Evolutionary conservation across 2,329 filamentous ascomycete species (phyloP).

Genomic region (Talaromyces sp.): DNA sequence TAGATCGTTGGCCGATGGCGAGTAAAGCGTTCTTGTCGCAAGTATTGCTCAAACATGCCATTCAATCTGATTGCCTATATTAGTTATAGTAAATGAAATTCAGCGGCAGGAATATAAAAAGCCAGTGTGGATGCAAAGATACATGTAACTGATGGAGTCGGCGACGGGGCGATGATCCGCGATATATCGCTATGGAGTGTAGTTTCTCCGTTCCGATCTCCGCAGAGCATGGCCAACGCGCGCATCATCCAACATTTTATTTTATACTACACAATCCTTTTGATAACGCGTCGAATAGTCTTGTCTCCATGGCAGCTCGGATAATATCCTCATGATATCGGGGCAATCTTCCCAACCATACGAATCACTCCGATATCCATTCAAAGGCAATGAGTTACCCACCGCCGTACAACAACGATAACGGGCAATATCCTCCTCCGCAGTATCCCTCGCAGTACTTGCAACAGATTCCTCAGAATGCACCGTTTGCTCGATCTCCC

Average conservation of each 20-base stretch:
- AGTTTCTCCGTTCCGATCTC: conserved; percentile 20
- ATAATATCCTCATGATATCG: conserved; percentile 2
- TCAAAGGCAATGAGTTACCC: conserved; percentile 42
- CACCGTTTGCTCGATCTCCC: conserved; percentile 22
- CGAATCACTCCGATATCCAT: conserved; percentile 19
- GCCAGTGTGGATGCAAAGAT: not conserved
- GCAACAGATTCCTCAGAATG: conserved; percentile 31
- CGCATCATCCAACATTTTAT: conserved; percentile 4
- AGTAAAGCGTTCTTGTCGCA: not conserved
- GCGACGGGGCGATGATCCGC: not conserved
- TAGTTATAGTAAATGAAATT: not conserved
- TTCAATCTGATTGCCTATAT: not conserved
- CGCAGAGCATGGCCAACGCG: not conserved
- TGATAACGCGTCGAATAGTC: not conserved
- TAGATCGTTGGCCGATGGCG: not conserved
- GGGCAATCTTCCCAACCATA: not conserved
- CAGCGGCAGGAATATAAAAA: too few species aligned
- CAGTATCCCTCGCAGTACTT: conserved; percentile 39
- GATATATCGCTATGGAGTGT: conserved; percentile 4
- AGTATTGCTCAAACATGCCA: not conserved
- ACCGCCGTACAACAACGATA: conserved; percentile 35
- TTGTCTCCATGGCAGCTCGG: conserved; percentile 13
- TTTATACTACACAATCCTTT: not conserved
- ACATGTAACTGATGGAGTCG: not conserved
- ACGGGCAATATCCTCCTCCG: conserved; percentile 24